Base-by-base conservation (phyloP, 2,329 filamentous ascomycete species). In the Pestalotiopsis sp. region DNA sequence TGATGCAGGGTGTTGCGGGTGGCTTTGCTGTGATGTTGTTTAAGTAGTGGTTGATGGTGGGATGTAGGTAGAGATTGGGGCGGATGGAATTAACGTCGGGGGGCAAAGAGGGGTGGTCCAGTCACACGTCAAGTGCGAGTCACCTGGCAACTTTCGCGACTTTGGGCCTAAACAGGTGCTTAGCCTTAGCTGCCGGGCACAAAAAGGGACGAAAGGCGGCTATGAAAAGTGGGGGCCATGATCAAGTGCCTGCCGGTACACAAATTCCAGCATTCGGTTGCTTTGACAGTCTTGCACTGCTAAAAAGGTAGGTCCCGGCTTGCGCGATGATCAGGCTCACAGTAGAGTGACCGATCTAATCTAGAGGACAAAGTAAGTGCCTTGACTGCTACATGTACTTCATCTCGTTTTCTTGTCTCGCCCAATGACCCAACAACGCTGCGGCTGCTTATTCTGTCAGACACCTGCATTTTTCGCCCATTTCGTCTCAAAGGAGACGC, bases 21-120 rank as follows among this genome's bases (percentile, higher is more conserved):
- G 61, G 39, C n/a, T 6, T 48, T 38, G 35, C 14, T 63, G 63
- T 56, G 63, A 55, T 65, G 63, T 6, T 48, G 40, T 30, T 63
- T 40, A 63, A 63, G 60, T 63, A 35, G 39, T 48, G n/a, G 11
- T 22, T 64, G 60, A 22, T 64, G 63, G 63, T 65, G 63, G 63
- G 63, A 65, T 65, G 63, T 24, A 35, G 26, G 63, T 24, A 35
- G 26, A 20, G 26, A 22, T 38, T 61, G 26, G 35, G 58, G 35
- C 30, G 22, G 30, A 30, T 38, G 17, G 61, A 52, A 64, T 64
- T 44, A 39, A 26, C 61, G 38, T 26, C 17, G 38, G 61, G 61
- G 24, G 39, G 20, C 20, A 39, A 64, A 30, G 38, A 48, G 17
- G 20, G 61, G 22, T 22, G 61, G 39, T n/a, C 30, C 30, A 44